Percentiles rank a stretch among this genome's conserved stretches.
Conservation (phyloP, 257 asterid genomes). For the Solanum pinnatisectum region DNA sequence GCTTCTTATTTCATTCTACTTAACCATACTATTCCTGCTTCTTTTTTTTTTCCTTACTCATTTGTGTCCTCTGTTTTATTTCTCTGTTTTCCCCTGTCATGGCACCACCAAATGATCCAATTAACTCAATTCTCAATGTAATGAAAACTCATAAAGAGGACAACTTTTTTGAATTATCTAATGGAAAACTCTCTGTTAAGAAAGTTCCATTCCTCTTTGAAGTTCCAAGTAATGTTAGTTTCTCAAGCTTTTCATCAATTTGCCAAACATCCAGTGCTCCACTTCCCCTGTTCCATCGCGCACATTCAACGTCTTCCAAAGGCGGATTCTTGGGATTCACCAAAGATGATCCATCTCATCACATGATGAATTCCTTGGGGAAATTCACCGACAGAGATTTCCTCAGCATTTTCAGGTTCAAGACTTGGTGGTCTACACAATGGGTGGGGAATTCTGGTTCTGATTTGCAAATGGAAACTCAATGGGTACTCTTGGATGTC, state of each 20-base stretch:
- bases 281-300: slow-evolving; percentile 28
- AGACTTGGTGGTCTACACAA: slow-evolving; percentile 32
- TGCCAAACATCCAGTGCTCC: slow-evolving; percentile 45
- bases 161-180: slow-evolving; percentile 19
- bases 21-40: not conserved
- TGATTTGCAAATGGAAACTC: slow-evolving; percentile 20
- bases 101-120: slow-evolving; percentile 45
- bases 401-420: slow-evolving; percentile 27
- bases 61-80: not conserved
- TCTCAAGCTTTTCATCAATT: slow-evolving; percentile 33
- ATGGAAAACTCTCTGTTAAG: slow-evolving; percentile 27
- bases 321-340: slow-evolving; percentile 65
- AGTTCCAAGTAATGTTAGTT: slow-evolving; percentile 47
- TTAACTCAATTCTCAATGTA: slow-evolving; percentile 9
- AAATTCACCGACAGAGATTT: slow-evolving; percentile 10
- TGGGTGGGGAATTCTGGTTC: slow-evolving; percentile 15
- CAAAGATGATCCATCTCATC: slow-evolving; percentile 27
- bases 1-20: not conserved
- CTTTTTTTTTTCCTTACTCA: not conserved
- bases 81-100: slow-evolving; percentile 16
- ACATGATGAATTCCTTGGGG: slow-evolving; percentile 41
- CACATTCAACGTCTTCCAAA: slow-evolving; percentile 23
- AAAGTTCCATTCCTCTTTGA: slow-evolving; percentile 40
- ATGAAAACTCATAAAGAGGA: slow-evolving; percentile 13
- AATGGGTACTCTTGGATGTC: slow-evolving; percentile 16